Percentiles rank a stretch among this genome's conserved stretches.
phyloP scores from a whole-genome alignment of 345 rosid species.

The Triadica sebifera region DNA sequence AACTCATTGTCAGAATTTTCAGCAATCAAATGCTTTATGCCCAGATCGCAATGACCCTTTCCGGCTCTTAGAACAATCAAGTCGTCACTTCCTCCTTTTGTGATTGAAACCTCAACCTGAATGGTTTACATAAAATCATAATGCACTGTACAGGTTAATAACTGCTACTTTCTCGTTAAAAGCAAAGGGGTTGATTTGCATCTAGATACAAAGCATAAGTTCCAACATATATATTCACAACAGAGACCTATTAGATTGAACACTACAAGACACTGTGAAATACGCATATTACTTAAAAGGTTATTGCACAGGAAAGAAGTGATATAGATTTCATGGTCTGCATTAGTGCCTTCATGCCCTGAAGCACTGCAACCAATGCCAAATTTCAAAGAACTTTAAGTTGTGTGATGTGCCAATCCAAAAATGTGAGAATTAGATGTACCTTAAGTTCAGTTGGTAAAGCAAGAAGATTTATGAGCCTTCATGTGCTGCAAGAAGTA shows the following conservation, averaged over 20 bases:
- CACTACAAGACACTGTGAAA: no score
- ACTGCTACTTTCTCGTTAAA: no score
- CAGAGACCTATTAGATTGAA: neutral
- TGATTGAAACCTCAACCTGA: slow-evolving; percentile 61
- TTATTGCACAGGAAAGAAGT: neutral
- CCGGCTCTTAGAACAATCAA: slow-evolving; percentile 43
- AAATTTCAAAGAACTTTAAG: neutral
- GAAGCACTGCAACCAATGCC: neutral
- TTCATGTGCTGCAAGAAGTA: no score
- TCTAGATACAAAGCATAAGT: neutral
- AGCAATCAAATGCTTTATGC: slow-evolving; percentile 46
- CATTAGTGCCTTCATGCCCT: neutral
- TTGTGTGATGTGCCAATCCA: neutral
- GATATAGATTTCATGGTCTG: neutral
- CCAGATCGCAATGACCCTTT: slow-evolving; percentile 58
- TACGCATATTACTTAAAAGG: neutral
- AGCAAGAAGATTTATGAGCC: no score
- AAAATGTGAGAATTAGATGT: neutral
- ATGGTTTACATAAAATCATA: slow-evolving; percentile 5
- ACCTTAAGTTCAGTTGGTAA: no score
- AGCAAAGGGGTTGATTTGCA: no score
- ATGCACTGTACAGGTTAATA: neutral
- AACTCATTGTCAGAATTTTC: slow-evolving; percentile 35
- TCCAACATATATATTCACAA: neutral
- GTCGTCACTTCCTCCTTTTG: slow-evolving; percentile 31